Evolutionary conservation across 768 basidiomycete genomes (phyloP).

Genomic region (Pseudohyphozyma bogoriensis): DNA sequence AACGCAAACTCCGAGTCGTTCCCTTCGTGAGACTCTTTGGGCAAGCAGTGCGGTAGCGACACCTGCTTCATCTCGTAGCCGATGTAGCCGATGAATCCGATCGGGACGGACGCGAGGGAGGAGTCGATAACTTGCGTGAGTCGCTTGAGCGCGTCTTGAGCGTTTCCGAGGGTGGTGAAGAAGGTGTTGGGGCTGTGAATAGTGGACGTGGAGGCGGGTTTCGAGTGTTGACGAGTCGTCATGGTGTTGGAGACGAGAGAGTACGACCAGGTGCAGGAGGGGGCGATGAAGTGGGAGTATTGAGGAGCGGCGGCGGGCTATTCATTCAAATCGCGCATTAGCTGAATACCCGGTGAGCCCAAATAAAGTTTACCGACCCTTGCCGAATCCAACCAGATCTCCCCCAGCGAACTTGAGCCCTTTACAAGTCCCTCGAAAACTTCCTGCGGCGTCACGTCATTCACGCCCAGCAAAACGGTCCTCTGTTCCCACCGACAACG

Average conservation of each 20-base stretch:
- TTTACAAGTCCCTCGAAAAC: conserved; percentile 19
- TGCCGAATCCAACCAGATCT: conserved; percentile 28
- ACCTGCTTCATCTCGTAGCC: conserved; percentile 24
- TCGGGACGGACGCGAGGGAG: not conserved
- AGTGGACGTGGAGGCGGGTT: not conserved
- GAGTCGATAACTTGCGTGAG: not conserved
- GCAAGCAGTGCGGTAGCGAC: conserved; percentile 13
- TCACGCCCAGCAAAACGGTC: not conserved
- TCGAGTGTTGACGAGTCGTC: not conserved
- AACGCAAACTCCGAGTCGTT: conserved; percentile 10
- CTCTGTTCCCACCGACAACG: conserved; percentile 13
- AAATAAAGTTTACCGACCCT: not conserved
- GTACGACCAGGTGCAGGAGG: conserved; percentile 12
- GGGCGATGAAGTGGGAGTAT: conserved; percentile 12
- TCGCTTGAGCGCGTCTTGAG: not conserved
- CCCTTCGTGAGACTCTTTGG: too few relatives aligned
- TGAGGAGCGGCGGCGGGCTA: conserved; percentile 10
- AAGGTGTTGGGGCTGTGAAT: not conserved
- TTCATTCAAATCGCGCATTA: not conserved
- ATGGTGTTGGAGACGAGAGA: not conserved
- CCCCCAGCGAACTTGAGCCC: conserved; percentile 4
- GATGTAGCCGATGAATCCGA: conserved; percentile 26
- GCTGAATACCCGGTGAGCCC: not conserved
- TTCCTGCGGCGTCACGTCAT: not conserved
- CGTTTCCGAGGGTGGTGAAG: not conserved